Evolutionary conservation across 768 basidiomycete species (phyloP).

Genomic region (Rhodotorula diobovata): DNA sequence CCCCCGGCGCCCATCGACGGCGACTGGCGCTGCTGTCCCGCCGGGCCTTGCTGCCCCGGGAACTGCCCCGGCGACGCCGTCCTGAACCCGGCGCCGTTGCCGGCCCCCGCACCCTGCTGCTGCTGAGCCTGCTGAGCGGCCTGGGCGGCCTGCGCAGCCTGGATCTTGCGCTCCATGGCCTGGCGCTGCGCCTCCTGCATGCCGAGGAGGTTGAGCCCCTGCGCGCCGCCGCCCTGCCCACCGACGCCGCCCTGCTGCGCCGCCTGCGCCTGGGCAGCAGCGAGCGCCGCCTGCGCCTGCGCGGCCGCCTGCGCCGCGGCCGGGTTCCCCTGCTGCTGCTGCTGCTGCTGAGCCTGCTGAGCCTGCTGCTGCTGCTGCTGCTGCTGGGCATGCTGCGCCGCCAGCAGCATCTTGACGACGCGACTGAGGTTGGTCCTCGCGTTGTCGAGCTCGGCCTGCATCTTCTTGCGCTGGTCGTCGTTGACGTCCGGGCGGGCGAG

Average conservation of each 20-base stretch:
- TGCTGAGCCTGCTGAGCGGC: constrained; percentile 1
- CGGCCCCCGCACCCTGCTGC: constrained; percentile 1
- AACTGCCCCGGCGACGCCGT: background rate
- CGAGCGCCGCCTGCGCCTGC: constrained; percentile 1
- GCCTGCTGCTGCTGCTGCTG: constrained; percentile 10
- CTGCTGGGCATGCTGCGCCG: constrained; percentile 18
- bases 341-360: constrained; percentile 2
- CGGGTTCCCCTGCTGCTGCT: background rate
- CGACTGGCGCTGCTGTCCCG: background rate
- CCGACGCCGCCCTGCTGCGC: background rate
- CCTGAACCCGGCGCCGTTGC: constrained; percentile 5
- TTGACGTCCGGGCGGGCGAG: constrained; percentile 27
- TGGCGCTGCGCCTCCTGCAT: constrained; percentile 32
- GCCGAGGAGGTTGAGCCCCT: constrained; percentile 1
- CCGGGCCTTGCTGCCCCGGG: background rate
- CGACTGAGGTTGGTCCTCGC: constrained; percentile 28
- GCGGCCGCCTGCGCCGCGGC: background rate
- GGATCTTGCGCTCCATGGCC: constrained; percentile 30
- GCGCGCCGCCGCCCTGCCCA: background rate
- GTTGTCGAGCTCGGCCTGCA: constrained; percentile 32
- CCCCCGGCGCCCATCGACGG: background rate
- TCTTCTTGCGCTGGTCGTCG: constrained; percentile 34
- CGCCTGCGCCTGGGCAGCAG: constrained; percentile 22
- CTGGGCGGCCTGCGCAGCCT: constrained; percentile 5
- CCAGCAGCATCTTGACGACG: constrained; percentile 34